Conservation (phyloP, 805 yeast species). For the Candida silvatica region DNA sequence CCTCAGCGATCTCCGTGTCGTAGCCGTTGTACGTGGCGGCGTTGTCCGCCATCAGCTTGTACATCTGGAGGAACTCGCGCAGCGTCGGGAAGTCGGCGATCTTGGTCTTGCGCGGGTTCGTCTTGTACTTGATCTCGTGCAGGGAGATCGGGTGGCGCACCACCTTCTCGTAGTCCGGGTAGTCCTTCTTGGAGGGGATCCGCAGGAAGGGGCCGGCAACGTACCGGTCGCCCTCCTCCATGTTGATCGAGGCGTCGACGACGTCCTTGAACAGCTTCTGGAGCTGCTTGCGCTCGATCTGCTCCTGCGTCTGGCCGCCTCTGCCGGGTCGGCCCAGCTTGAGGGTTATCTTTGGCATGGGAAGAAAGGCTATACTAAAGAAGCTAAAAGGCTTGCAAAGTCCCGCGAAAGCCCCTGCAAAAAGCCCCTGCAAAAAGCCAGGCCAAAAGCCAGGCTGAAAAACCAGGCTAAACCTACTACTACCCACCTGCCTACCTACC, state of each 20-base stretch:
- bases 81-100: slow-evolving; percentile 22
- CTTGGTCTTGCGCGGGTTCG: slow-evolving; percentile 17
- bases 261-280: slow-evolving; percentile 3
- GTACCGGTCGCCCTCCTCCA: slow-evolving; percentile 19
- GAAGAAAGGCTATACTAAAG: too few relatives aligned
- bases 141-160: slow-evolving; percentile 62
- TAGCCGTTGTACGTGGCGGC: slow-evolving; percentile 67
- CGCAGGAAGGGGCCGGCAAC: slow-evolving; percentile 46
- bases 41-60: slow-evolving; percentile 57
- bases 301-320: background rate
- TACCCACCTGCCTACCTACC: too few relatives aligned
- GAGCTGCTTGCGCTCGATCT: slow-evolving; percentile 1
- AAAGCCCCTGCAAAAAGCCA: too few relatives aligned
- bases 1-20: slow-evolving; percentile 54
- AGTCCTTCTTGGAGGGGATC: slow-evolving; percentile 62
- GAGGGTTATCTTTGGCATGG: too few relatives aligned
- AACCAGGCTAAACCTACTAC: too few relatives aligned
- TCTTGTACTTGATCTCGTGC: slow-evolving; percentile 46
- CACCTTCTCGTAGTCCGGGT: slow-evolving; percentile 68
- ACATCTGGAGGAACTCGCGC: slow-evolving; percentile 45
- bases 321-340: background rate
- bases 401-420: too few relatives aligned
- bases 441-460: too few relatives aligned
- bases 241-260: slow-evolving; percentile 4
- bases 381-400: too few relatives aligned